phyloP scores from a whole-genome alignment of 805 yeast species.

The Martiniozyma abietophila region DNA sequence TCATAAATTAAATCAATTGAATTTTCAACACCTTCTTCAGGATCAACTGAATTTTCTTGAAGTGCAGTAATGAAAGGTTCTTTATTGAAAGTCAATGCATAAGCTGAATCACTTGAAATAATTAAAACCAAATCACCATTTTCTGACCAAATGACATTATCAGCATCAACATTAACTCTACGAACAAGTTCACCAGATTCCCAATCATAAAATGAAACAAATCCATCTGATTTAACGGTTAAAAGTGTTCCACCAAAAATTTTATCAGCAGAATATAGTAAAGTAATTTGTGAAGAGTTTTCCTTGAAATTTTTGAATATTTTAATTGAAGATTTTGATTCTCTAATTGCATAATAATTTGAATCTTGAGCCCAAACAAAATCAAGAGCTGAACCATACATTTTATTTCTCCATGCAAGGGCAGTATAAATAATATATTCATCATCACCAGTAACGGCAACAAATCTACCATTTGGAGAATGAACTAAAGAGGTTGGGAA shows the following conservation, averaged over 20 bases:
- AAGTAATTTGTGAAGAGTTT: conserved; percentile 50
- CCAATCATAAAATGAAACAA: conserved; percentile 91
- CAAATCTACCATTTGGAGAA: conserved; percentile 96
- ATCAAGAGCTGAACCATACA: conserved; percentile 83
- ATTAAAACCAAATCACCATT: conserved; percentile 84
- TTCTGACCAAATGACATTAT: conserved; percentile 84
- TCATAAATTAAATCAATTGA: conserved; percentile 81
- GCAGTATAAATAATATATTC: conserved; percentile 95
- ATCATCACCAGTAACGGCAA: conserved; percentile 95
- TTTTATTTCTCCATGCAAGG: conserved; percentile 94
- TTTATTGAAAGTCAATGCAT: conserved; percentile 65
- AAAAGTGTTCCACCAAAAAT: conserved; percentile 84
- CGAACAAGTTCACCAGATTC: conserved; percentile 76
- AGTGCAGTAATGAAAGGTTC: conserved; percentile 58
- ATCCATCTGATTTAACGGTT: conserved; percentile 77
- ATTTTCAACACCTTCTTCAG: conserved; percentile 83
- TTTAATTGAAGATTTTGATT: conserved; percentile 53
- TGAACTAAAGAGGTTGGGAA: conserved; percentile 83
- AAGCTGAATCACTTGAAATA: conserved; percentile 60
- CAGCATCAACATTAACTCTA: conserved; percentile 81
- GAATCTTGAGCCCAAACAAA: conserved; percentile 95
- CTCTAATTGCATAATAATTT: conserved; percentile 76
- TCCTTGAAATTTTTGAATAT: conserved; percentile 82
- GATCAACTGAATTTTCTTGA: conserved; percentile 46
- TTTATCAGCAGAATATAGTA: conserved; percentile 66